Percentiles rank a stretch among this genome's conserved stretches.
These are phyloP conservation scores for Steccherinum ochraceum DNA, from an alignment of 768 basidiomycete species.

Conservation along the genomic window DNA sequence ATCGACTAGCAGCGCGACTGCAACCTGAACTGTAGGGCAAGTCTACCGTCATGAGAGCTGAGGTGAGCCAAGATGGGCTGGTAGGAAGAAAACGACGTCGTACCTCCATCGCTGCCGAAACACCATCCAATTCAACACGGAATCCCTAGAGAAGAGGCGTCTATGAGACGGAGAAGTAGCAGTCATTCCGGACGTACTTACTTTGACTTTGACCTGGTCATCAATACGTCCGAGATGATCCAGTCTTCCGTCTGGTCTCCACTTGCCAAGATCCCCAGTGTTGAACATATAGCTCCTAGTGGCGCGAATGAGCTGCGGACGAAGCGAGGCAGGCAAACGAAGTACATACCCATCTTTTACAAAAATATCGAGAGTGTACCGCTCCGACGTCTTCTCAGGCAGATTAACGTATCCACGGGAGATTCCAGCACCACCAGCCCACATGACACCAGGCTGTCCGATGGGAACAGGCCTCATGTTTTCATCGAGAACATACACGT, in stretches of 20 bases:
- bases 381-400: slow-evolving; percentile 46
- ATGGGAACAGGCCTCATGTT: slow-evolving; percentile 25
- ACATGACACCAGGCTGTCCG: slow-evolving; percentile 41
- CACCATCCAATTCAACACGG: slow-evolving; percentile 59
- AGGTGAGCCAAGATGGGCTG: slow-evolving; percentile 9
- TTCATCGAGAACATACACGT: slow-evolving; percentile 31
- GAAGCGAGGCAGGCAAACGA: neutral
- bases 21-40: slow-evolving; percentile 35
- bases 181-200: slow-evolving; percentile 12
- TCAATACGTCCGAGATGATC: slow-evolving; percentile 56
- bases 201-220: slow-evolving; percentile 61
- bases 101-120: slow-evolving; percentile 55
- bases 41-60: slow-evolving; percentile 24
- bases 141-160: slow-evolving; percentile 36
- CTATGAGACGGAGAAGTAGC: neutral
- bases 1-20: slow-evolving; percentile 46
- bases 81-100: slow-evolving; percentile 6
- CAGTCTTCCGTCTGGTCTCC: slow-evolving; percentile 45
- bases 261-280: slow-evolving; percentile 55
- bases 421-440: slow-evolving; percentile 59
- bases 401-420: slow-evolving; percentile 50
- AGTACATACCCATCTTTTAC: slow-evolving; percentile 35
- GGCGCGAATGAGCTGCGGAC: neutral
- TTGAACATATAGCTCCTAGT: slow-evolving; percentile 44
- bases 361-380: slow-evolving; percentile 47